phyloP scores from a whole-genome alignment of 1,284 basidiomycete species.

The Farysia itapuensis region DNA sequence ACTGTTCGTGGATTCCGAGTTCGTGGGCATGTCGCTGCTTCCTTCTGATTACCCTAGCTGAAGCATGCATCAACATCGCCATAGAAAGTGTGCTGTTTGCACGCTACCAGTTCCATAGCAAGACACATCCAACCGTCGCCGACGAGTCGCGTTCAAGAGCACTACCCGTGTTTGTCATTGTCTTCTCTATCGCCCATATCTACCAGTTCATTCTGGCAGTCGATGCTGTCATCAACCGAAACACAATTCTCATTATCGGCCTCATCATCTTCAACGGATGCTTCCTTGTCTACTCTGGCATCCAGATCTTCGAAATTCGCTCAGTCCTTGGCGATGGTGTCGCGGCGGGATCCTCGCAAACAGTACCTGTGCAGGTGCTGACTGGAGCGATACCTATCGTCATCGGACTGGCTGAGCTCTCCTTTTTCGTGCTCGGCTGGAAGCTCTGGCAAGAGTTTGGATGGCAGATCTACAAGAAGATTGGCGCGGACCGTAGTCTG shows the following conservation, averaged over 20 bases:
- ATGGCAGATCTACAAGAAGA: constrained; percentile 52
- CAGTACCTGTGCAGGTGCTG: constrained; percentile 49
- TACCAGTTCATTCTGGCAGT: constrained; percentile 49
- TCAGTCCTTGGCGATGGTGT: constrained; percentile 47
- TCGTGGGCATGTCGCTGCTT: constrained; percentile 42
- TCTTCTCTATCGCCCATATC: constrained; percentile 47
- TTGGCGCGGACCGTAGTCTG: constrained; percentile 46
- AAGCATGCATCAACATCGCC: constrained; percentile 41
- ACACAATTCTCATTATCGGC: constrained; percentile 47
- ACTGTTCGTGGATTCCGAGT: constrained; percentile 39
- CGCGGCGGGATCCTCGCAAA: constrained; percentile 37
- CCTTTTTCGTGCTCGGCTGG: constrained; percentile 40
- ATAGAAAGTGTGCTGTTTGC: constrained; percentile 48
- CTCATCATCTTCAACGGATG: constrained; percentile 45
- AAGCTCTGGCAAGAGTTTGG: constrained; percentile 50
- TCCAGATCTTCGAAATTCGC: constrained; percentile 52
- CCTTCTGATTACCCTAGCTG: constrained; percentile 43
- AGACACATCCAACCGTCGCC: constrained; percentile 14
- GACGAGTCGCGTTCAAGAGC: constrained; percentile 36
- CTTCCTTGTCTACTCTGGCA: constrained; percentile 48
- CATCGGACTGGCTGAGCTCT: constrained; percentile 36
- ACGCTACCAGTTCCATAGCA: constrained; percentile 30
- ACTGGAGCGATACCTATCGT: constrained; percentile 48
- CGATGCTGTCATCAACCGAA: constrained; percentile 47
- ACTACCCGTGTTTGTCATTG: constrained; percentile 47